Conservation (phyloP, 192 early-diverging fungal species). For the Linnemannia elongata region DNA sequence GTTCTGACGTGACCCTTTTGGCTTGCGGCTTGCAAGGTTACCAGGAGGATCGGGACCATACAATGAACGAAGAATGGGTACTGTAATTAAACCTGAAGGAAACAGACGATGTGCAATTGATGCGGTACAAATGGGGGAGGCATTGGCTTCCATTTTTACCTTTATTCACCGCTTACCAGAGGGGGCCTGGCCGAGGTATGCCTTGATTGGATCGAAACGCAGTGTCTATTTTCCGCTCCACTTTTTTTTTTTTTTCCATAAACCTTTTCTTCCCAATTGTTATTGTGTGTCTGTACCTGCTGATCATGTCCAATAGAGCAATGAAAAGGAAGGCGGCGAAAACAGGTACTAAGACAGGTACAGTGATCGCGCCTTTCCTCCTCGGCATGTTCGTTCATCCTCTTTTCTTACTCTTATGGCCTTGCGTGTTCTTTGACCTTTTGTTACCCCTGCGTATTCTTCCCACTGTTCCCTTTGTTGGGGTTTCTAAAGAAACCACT, state of each 20-base stretch:
- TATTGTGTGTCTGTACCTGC: not conserved
- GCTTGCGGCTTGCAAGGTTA: not conserved
- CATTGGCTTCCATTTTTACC: not conserved
- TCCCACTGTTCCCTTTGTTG: not conserved
- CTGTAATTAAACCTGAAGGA: not conserved
- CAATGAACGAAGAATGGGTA: not conserved
- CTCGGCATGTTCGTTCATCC: not conserved
- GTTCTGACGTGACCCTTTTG: conserved; percentile 1
- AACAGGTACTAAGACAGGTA: not conserved
- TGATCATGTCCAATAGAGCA: not conserved
- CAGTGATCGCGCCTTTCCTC: not conserved
- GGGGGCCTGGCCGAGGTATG: not conserved
- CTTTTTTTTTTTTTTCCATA: not conserved
- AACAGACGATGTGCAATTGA: not conserved
- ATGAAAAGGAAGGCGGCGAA: not conserved
- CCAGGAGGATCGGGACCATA: not conserved
- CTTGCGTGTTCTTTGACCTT: not conserved
- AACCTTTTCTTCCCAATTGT: not conserved
- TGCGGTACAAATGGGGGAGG: conserved; percentile 6
- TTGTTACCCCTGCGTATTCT: not conserved
- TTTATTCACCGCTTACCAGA: not conserved
- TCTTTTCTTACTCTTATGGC: not conserved
- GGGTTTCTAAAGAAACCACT: not conserved
- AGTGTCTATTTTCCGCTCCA: conserved; percentile 4
- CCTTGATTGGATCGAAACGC: not conserved